Percentiles rank a stretch among this genome's conserved stretches.
These are phyloP conservation scores for Xenoacremonium recifei DNA, from an alignment of 2,329 filamentous ascomycete genomes.

Conservation along the genomic window DNA sequence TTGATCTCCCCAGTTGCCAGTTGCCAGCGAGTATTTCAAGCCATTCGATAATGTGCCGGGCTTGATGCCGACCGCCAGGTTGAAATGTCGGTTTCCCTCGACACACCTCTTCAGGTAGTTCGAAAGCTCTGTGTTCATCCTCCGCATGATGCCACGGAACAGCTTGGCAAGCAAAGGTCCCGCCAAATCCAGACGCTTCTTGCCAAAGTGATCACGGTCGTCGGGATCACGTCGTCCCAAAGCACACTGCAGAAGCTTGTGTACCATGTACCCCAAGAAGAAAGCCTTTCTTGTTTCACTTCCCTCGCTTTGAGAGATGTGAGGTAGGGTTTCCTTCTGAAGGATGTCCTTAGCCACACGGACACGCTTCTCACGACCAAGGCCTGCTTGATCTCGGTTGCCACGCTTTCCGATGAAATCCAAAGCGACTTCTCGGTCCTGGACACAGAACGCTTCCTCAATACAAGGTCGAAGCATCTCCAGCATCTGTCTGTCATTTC, in stretches of 20 bases:
- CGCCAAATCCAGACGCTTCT: slow-evolving; percentile 94
- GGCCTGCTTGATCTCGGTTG: slow-evolving; percentile 56
- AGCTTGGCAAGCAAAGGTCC: slow-evolving; percentile 94
- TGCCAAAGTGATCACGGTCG: slow-evolving; percentile 97
- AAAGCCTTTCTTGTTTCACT: slow-evolving; percentile 96
- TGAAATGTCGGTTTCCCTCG: slow-evolving; percentile 85
- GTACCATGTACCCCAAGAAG: slow-evolving; percentile 98
- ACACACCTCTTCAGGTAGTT: slow-evolving; percentile 91
- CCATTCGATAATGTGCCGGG: slow-evolving; percentile 88
- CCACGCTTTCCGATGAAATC: slow-evolving; percentile 96
- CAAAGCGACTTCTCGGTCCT: slow-evolving; percentile 89
- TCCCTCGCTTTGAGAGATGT: slow-evolving; percentile 93
- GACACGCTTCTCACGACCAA: slow-evolving; percentile 82
- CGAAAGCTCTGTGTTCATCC: slow-evolving; percentile 87
- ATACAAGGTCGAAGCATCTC: slow-evolving; percentile 97
- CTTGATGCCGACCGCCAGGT: slow-evolving; percentile 87
- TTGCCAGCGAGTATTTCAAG: slow-evolving; percentile 93
- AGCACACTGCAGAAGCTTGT: slow-evolving; percentile 89
- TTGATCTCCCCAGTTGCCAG: slow-evolving; percentile 98
- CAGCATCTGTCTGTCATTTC: slow-evolving; percentile 93
- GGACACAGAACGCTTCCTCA: slow-evolving; percentile 93
- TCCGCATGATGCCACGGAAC: slow-evolving; percentile 87
- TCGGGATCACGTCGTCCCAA: slow-evolving; percentile 91
- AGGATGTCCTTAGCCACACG: slow-evolving; percentile 91
- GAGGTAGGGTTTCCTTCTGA: slow-evolving; percentile 93